Base-by-base conservation (phyloP, 345 rosid species). In the Hevea brasiliensis region DNA sequence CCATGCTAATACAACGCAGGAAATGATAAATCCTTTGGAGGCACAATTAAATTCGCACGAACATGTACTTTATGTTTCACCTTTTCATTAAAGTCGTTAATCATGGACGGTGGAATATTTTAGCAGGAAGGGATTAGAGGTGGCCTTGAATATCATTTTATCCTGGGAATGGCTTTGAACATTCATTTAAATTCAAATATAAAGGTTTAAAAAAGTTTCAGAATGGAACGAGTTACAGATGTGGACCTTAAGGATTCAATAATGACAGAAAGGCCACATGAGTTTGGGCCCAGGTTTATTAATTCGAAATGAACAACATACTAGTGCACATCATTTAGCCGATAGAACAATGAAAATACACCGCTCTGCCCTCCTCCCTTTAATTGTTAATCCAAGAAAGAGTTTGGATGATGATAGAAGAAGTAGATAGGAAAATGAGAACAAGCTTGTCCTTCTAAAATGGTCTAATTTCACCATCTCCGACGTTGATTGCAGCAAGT, bases 241-340 rank as follows among this genome's bases (percentile, higher is more conserved):
- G 7, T 69, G 45, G 61, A 27, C 54, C 64, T 14, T 40, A n/a
- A 13, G 41, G 51, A 56, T 41, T 40, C 72, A 29, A 61, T 29
- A 63, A 64, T 53, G 77, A 71, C 45, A 64, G 37, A 18, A 32
- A 5, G 23, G 14, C 47, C 32, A 58, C 79, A 73, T 29, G 83
- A 58, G 77, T 58, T 40, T 15, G 50, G 69, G 63, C 73, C 71
- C 66, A 62, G 29, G 10, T 20, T 65, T 53, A 56, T 54, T 17
- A 41, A 73, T 54, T 74, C 47, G 40, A 72, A 24, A 42, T 53
- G 9, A 57, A 15, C 51, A 32, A 32, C 1, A 67, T 41, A 12
- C 6, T 17, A 24, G 1, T 35, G 58, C 73, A 80, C 67, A 72
- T 70, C 61, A 84, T 71, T 26, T 51, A 79, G 83, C 87, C 84